phyloP scores from a whole-genome alignment of 1,284 basidiomycete genomes.

The Puccinia horiana region DNA sequence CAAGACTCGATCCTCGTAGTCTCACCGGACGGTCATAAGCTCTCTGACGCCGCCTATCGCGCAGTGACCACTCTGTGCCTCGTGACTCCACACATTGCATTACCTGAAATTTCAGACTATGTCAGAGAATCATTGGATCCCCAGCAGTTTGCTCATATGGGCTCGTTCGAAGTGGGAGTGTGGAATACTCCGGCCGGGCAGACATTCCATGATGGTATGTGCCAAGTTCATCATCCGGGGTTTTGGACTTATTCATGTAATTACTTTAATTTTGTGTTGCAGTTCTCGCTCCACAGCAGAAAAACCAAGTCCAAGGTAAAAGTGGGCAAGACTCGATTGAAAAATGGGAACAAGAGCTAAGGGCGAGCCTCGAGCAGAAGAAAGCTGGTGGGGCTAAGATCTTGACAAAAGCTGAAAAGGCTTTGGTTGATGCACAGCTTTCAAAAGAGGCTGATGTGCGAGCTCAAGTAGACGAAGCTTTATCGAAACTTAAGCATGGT shows the following conservation, averaged over 20 bases:
- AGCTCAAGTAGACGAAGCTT: constrained; percentile 65
- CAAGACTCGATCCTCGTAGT: background rate
- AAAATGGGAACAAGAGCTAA: constrained; percentile 90
- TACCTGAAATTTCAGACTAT: constrained; percentile 72
- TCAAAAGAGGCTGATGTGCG: constrained; percentile 74
- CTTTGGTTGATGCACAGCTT: constrained; percentile 75
- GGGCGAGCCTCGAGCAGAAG: constrained; percentile 77
- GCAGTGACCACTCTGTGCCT: constrained; percentile 76
- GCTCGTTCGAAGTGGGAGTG: constrained; percentile 73
- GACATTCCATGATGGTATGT: constrained; percentile 68
- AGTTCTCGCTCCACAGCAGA: constrained; percentile 41
- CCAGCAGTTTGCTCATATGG: constrained; percentile 66
- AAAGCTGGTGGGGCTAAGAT: constrained; percentile 59
- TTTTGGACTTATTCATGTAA: background rate
- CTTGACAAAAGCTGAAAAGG: constrained; percentile 80
- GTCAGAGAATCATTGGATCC: constrained; percentile 69
- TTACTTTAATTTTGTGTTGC: background rate
- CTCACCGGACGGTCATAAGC: background rate
- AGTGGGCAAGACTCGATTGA: constrained; percentile 86
- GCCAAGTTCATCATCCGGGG: constrained; percentile 59
- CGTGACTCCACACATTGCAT: constrained; percentile 69
- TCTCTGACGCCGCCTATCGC: constrained; percentile 67
- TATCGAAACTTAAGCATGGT: constrained; percentile 68
- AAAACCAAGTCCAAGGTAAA: constrained; percentile 5
- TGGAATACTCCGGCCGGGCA: constrained; percentile 80